These are phyloP conservation scores for Camelina sativa DNA, from an alignment of 345 rosid species.

Conservation along the genomic window DNA sequence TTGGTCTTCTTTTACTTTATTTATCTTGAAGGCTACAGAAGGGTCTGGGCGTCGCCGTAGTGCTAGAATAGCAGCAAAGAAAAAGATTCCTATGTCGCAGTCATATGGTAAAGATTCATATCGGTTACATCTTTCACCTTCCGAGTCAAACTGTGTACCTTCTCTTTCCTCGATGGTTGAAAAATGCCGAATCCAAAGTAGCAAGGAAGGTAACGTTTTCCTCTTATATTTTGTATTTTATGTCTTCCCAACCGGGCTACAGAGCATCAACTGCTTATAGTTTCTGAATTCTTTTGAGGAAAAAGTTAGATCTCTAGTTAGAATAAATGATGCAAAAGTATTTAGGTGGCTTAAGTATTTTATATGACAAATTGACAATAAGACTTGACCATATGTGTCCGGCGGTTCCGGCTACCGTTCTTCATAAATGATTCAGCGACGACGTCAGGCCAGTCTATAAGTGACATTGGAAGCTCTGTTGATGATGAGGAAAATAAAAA, in stretches of 20 bases:
- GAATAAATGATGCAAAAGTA: background rate
- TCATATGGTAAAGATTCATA: slow-evolving; percentile 57
- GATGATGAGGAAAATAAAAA: slow-evolving; percentile 36
- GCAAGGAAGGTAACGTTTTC: slow-evolving; percentile 66
- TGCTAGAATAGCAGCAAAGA: slow-evolving; percentile 72
- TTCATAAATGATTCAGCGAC: slow-evolving; percentile 34
- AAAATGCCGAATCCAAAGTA: slow-evolving; percentile 71
- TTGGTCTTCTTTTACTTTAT: slow-evolving; percentile 19
- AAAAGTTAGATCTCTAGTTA: slow-evolving; percentile 8
- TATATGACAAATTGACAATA: slow-evolving; percentile 3
- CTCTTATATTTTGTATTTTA: slow-evolving; percentile 6
- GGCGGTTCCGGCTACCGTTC: slow-evolving; percentile 19
- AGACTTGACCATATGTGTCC: slow-evolving; percentile 28
- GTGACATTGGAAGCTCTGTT: slow-evolving; percentile 41
- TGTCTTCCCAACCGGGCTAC: background rate
- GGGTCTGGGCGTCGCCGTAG: slow-evolving; percentile 81
- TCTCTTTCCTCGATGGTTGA: slow-evolving; percentile 65
- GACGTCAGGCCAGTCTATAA: slow-evolving; percentile 38
- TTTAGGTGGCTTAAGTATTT: background rate
- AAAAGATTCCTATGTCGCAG: slow-evolving; percentile 50
- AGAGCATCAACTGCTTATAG: slow-evolving; percentile 25
- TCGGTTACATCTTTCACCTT: slow-evolving; percentile 39
- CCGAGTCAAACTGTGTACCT: slow-evolving; percentile 53
- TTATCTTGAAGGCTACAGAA: slow-evolving; percentile 53
- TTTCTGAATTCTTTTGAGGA: slow-evolving; percentile 1